Conservation (phyloP, 306 rosid species). For the Mucuna pruriens region DNA sequence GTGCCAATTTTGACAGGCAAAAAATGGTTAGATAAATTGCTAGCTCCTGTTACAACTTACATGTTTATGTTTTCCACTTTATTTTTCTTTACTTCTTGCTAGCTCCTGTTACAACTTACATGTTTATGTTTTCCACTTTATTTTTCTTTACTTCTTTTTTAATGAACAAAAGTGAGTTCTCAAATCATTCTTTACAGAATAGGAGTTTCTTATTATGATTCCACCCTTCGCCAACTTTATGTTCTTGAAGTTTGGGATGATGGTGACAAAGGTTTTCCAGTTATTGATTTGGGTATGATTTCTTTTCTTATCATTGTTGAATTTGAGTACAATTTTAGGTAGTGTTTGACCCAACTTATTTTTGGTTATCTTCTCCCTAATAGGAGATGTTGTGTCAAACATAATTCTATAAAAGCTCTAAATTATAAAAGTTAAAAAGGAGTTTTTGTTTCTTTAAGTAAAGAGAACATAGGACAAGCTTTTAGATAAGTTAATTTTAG, state of each 20-base stretch:
- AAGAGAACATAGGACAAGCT: neutral
- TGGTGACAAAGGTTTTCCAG: conserved; percentile 75
- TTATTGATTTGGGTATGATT: conserved; percentile 82
- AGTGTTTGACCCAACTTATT: neutral
- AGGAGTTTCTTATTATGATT: conserved; percentile 90
- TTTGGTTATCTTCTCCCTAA: neutral
- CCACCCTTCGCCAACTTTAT: conserved; percentile 84
- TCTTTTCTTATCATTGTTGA: conserved; percentile 38
- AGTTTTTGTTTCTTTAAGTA: neutral
- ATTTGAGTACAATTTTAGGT: conserved; percentile 34
- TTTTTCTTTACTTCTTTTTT: neutral
- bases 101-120: conserved; percentile 27
- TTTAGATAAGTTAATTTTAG: neutral
- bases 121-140: conserved; percentile 13
- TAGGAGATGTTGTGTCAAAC: neutral
- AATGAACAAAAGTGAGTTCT: conserved; percentile 1
- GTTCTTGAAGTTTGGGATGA: conserved; percentile 98
- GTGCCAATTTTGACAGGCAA: neutral
- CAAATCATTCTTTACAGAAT: conserved; percentile 60
- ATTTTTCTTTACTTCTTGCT: neutral
- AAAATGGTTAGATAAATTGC: conserved; percentile 2
- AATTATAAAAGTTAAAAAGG: neutral
- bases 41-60: conserved; percentile 25
- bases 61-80: conserved; percentile 16
- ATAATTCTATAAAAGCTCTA: neutral